Conservation (phyloP, 2,329 filamentous ascomycete genomes). For the Trichoderma sp. region DNA sequence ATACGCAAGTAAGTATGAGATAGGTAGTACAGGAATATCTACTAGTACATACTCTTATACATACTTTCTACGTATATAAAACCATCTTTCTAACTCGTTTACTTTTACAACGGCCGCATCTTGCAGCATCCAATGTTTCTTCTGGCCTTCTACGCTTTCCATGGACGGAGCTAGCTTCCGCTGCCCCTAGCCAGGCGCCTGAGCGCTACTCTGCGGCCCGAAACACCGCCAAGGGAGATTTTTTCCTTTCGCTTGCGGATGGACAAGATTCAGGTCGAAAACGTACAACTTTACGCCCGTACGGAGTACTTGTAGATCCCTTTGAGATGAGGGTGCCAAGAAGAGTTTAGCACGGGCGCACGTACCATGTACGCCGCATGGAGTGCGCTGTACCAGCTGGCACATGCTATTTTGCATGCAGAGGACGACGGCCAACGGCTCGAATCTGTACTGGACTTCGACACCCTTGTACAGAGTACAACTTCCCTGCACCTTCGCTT, state of each 20-base stretch:
- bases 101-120: neutral
- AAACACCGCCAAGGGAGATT: neutral
- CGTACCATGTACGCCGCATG: neutral
- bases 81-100: neutral
- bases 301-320: constrained; percentile 11
- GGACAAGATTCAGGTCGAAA: constrained; percentile 8
- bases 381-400: neutral
- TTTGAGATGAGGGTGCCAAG: neutral
- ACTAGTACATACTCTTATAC: neutral
- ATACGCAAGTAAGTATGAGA: neutral
- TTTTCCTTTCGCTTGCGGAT: neutral
- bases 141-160: neutral
- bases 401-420: neutral
- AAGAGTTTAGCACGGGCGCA: neutral
- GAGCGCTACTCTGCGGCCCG: constrained; percentile 21
- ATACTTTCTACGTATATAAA: neutral
- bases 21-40: neutral
- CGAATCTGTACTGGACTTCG: neutral
- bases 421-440: neutral
- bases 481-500: neutral
- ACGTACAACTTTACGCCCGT: constrained; percentile 14
- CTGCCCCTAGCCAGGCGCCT: neutral
- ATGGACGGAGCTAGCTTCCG: neutral
- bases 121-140: neutral
- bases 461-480: neutral